Percentiles rank a stretch among this genome's conserved stretches.
Evolutionary conservation across 108 stramenopile genomes (phyloP).

Genomic region (Discostella stelligeroides): DNA sequence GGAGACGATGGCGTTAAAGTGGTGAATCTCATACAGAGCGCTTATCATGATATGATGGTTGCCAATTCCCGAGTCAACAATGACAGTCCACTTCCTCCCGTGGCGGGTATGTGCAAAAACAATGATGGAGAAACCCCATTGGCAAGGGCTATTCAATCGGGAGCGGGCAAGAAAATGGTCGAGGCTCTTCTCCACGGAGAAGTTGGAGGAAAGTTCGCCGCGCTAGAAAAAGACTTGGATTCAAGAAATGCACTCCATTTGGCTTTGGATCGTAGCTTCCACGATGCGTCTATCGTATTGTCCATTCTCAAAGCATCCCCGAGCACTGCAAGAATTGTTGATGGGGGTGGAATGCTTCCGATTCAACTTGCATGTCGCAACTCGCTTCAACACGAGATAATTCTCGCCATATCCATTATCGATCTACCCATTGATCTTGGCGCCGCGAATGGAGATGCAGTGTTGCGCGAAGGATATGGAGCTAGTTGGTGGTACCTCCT

Average conservation of each 20-base stretch:
- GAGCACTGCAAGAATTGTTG: slow-evolving; percentile 53
- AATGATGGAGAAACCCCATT: slow-evolving; percentile 71
- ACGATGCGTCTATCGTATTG: slow-evolving; percentile 63
- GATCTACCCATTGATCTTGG: slow-evolving; percentile 82
- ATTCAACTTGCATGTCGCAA: slow-evolving; percentile 77
- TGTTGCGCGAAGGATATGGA: slow-evolving; percentile 59
- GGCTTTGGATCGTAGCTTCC: slow-evolving; percentile 57
- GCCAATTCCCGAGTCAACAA: slow-evolving; percentile 50
- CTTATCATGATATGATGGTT: slow-evolving; percentile 33
- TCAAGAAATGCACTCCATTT: slow-evolving; percentile 75
- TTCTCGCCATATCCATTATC: slow-evolving; percentile 77
- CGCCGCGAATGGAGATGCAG: slow-evolving; percentile 48
- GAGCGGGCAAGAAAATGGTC: slow-evolving; percentile 73
- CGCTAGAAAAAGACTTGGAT: slow-evolving; percentile 46
- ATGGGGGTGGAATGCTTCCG: slow-evolving; percentile 70
- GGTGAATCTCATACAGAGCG: slow-evolving; percentile 68
- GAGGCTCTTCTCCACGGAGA: slow-evolving; percentile 67
- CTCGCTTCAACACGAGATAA: slow-evolving; percentile 70
- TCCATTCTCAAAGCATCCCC: slow-evolving; percentile 78
- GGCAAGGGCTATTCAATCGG: slow-evolving; percentile 57
- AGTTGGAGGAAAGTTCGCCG: slow-evolving; percentile 64
- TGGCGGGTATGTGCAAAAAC: slow-evolving; percentile 56
- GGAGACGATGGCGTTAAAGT: slow-evolving; percentile 69
- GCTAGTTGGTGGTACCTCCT: slow-evolving; percentile 84
- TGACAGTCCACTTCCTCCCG: slow-evolving; percentile 8